Evolutionary conservation across 805 yeast species (phyloP).

Genomic region (Sugiyamaella lignohabitans): DNA sequence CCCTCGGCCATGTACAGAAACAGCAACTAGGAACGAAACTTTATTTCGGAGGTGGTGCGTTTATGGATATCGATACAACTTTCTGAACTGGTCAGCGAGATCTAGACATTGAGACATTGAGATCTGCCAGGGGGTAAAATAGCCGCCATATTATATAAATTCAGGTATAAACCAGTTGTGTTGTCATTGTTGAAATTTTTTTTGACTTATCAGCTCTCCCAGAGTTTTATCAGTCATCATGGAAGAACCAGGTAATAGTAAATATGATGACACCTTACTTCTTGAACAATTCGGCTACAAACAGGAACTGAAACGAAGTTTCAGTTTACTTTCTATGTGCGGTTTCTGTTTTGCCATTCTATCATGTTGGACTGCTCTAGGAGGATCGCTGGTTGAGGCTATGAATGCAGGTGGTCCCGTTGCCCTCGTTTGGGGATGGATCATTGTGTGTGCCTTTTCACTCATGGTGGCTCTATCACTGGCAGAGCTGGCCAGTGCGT

Average conservation of each 20-base stretch:
- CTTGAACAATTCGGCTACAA: slow-evolving; percentile 45
- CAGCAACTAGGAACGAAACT: no score
- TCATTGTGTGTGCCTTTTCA: slow-evolving; percentile 49
- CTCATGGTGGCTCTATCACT: slow-evolving; percentile 52
- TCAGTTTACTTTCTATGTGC: slow-evolving; percentile 43
- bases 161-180: no score
- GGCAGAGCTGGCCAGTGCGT: slow-evolving; percentile 61
- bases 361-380: slow-evolving; percentile 59
- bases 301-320: slow-evolving; percentile 56
- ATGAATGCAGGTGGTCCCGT: slow-evolving; percentile 57
- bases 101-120: no score
- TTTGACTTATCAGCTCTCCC: no score
- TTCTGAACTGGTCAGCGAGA: no score
- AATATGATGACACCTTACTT: slow-evolving; percentile 13
- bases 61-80: no score
- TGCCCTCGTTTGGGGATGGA: slow-evolving; percentile 54
- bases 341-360: slow-evolving; percentile 56
- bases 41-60: no score
- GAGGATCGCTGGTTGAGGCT: slow-evolving; percentile 56
- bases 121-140: no score
- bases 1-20: no score
- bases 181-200: no score
- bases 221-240: no score
- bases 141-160: no score
- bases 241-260: slow-evolving; percentile 1